These are phyloP conservation scores for Yamadazyma laniorum DNA, from an alignment of 805 yeast species.

Conservation along the genomic window DNA sequence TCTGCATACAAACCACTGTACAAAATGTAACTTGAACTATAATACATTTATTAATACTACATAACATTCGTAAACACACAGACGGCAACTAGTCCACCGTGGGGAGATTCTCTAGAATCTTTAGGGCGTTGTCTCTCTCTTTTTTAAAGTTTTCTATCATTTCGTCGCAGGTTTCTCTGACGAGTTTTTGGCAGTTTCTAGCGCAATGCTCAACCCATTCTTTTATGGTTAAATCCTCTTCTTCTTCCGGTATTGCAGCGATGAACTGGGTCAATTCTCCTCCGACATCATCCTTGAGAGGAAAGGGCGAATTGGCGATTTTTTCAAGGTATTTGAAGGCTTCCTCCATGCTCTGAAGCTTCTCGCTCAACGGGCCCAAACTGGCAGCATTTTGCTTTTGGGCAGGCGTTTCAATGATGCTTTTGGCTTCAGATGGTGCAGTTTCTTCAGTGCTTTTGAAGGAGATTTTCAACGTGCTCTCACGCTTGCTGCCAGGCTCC, in stretches of 20 bases:
- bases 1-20: background rate
- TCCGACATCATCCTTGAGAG: slow-evolving; percentile 59
- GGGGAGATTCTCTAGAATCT: slow-evolving; percentile 12
- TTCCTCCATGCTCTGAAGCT: slow-evolving; percentile 28
- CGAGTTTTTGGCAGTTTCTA: slow-evolving; percentile 47
- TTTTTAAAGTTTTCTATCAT: slow-evolving; percentile 48
- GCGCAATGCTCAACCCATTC: slow-evolving; percentile 68
- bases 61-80: too few species aligned
- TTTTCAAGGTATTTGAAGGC: slow-evolving; percentile 34
- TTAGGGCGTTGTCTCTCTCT: slow-evolving; percentile 52
- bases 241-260: slow-evolving; percentile 66
- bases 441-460: background rate
- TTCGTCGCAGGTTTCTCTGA: slow-evolving; percentile 44
- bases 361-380: slow-evolving; percentile 5
- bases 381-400: background rate
- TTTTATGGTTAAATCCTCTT: slow-evolving; percentile 64
- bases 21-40: too few species aligned
- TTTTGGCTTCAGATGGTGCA: background rate
- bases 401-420: background rate
- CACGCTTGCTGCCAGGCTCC: too few species aligned
- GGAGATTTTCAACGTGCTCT: too few species aligned
- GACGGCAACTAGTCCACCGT: slow-evolving; percentile 12
- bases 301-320: slow-evolving; percentile 35
- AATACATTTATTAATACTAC: too few species aligned
- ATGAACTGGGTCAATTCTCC: slow-evolving; percentile 65